These are phyloP conservation scores for Pyronema domesticum DNA, from an alignment of 495 filamentous ascomycete genomes.

Conservation along the genomic window DNA sequence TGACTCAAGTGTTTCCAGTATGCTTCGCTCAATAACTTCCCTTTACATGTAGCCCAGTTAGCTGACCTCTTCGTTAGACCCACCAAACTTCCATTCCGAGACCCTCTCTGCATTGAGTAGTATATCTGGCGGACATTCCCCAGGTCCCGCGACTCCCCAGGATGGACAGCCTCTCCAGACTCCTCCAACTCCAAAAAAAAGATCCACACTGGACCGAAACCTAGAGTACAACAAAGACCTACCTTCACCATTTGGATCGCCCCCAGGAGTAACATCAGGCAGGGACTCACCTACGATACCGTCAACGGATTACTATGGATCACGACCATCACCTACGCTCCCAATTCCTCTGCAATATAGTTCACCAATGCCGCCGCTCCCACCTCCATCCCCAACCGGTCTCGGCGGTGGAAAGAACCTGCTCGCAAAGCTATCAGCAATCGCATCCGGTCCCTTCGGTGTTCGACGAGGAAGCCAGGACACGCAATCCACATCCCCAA, in stretches of 20 bases:
- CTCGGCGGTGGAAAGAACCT: conserved; percentile 28
- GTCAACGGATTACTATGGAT: background rate
- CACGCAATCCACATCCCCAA: background rate
- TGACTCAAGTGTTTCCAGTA: background rate
- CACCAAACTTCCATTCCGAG: too few species aligned
- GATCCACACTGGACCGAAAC: conserved; percentile 19
- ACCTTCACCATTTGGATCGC: background rate
- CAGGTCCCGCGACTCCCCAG: conserved; percentile 18
- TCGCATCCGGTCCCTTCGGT: conserved; percentile 51
- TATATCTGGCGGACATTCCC: conserved; percentile 11
- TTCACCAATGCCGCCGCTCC: background rate
- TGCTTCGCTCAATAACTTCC: background rate
- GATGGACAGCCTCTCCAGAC: conserved; percentile 19
- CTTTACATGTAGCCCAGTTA: conserved; percentile 25
- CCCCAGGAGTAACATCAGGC: background rate
- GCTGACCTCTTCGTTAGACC: conserved; percentile 35
- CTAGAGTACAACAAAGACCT: background rate
- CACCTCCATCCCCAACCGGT: conserved; percentile 26
- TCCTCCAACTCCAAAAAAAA: conserved; percentile 2
- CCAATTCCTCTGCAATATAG: background rate
- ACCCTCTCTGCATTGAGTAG: conserved; percentile 39
- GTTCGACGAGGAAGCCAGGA: conserved; percentile 17
- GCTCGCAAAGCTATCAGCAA: conserved; percentile 44
- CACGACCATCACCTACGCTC: background rate
- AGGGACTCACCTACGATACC: background rate